Evolutionary conservation across 73 alveolate genomes (phyloP).

Genomic region (Paramecium primaurelia): DNA sequence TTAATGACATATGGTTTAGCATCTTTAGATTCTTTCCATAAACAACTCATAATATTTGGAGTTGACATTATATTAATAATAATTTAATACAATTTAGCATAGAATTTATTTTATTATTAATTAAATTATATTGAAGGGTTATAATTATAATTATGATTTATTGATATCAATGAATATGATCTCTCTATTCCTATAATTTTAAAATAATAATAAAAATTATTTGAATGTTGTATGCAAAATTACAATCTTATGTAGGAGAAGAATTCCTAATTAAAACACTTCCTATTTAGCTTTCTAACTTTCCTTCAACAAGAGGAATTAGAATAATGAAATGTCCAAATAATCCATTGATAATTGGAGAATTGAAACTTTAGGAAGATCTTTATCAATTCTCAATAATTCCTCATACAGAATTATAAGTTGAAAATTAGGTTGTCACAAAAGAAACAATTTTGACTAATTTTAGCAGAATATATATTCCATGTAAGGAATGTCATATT

Average conservation of each 20-base stretch:
- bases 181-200: too few relatives aligned
- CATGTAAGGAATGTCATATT: not conserved
- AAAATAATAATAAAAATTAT: not conserved
- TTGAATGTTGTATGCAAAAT: conserved; percentile 11
- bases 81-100: not conserved
- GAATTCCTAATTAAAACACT: not conserved
- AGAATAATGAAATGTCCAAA: not conserved
- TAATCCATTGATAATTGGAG: not conserved
- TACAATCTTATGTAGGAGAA: not conserved
- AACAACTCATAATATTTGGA: not conserved
- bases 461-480: conserved; percentile 36
- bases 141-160: not conserved
- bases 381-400: not conserved
- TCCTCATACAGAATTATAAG: not conserved
- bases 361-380: not conserved
- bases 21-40: not conserved
- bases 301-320: not conserved
- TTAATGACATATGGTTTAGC: conserved; percentile 9
- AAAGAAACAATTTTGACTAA: not conserved
- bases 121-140: too few relatives aligned
- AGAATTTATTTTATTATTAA: not conserved
- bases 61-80: not conserved
- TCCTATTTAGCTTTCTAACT: not conserved
- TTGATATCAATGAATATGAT: not conserved
- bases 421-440: not conserved